phyloP scores from a whole-genome alignment of 805 yeast species.

The Saitoella complicata region DNA sequence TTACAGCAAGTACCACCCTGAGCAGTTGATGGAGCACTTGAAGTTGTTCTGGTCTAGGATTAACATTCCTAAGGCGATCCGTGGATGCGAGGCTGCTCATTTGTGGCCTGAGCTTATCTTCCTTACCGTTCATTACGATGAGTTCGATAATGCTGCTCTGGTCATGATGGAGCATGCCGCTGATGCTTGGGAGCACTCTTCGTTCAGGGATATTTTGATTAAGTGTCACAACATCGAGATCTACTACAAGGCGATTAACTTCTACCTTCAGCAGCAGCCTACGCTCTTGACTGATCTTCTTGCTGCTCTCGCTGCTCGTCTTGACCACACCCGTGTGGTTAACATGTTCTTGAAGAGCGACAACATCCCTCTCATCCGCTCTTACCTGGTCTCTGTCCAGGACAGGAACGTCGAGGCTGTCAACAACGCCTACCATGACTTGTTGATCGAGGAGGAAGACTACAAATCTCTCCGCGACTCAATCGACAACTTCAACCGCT shows the following conservation, averaged over 20 bases:
- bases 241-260: conserved; percentile 91
- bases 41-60: conserved; percentile 96
- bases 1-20: conserved; percentile 81
- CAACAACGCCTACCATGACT: conserved; percentile 86
- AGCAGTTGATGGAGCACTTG: conserved; percentile 86
- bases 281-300: conserved; percentile 74
- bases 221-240: conserved; percentile 93
- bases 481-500: conserved; percentile 79
- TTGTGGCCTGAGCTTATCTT: conserved; percentile 92
- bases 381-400: conserved; percentile 82
- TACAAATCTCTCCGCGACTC: conserved; percentile 75
- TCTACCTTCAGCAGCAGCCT: conserved; percentile 85
- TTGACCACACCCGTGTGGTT: conserved; percentile 81
- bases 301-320: conserved; percentile 67
- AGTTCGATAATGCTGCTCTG: conserved; percentile 96
- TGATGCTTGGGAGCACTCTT: conserved; percentile 79
- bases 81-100: conserved; percentile 86
- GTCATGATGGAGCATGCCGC: conserved; percentile 92
- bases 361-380: conserved; percentile 88
- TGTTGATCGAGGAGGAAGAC: conserved; percentile 92
- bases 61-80: conserved; percentile 91
- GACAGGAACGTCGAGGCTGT: conserved; percentile 81
- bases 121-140: conserved; percentile 95
- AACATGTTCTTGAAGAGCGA: conserved; percentile 89
- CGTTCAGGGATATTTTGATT: conserved; percentile 86